Evolutionary conservation across 441 rosid species (phyloP), one percentile per base, ranked within the genome.

Genomic region (Pelargonium myrrhifolium): DNA sequence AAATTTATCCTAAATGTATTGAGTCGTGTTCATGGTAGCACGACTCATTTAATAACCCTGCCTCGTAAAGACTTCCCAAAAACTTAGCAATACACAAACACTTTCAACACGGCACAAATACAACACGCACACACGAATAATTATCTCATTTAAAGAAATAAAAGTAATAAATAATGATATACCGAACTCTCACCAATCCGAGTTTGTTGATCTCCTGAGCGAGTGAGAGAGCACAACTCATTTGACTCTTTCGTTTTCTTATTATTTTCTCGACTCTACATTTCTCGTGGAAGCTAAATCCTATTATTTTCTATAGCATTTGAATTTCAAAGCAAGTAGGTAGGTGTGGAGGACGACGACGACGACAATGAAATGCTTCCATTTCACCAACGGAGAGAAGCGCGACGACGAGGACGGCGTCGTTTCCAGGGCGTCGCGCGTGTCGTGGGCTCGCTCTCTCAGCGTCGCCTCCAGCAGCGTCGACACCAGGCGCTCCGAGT

Each of bases 381-480:
- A 93, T 80, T 93, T 93, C 83, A 80, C 86, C 20, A 89, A 82
- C 70, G 90, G 96, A 35, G 92, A 82, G 69, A 74, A 81, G 43
- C 76, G 80, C 28, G 86, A 76, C 6, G 80, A 77, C 28, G 83
- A 69, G n/a, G 77, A 58, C 62, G 68, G 67, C 60, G 80, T 65
- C 67, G 80, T 84, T 68, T 86, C 92, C 0, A 71, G 87, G 66
- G 68, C 78, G 22, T 87, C 96, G 5, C 83, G 82, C 70, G 83
- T 85, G 67, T 89, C 97, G 0, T 93, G 96, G 99, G 92, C 95
- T 2, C 84, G 96, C 11, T 91, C 97, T 40, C 66, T 91, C 49
- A 93, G 99, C 77, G 85, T 93, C n/a, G 97, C 96, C 2, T 86
- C 95, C 3, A 83, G 87, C 15, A 87, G 69, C 56, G 64, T 81